These are phyloP conservation scores for Athelia sp. DNA, from an alignment of 1,284 basidiomycete genomes.

Conservation along the genomic window DNA sequence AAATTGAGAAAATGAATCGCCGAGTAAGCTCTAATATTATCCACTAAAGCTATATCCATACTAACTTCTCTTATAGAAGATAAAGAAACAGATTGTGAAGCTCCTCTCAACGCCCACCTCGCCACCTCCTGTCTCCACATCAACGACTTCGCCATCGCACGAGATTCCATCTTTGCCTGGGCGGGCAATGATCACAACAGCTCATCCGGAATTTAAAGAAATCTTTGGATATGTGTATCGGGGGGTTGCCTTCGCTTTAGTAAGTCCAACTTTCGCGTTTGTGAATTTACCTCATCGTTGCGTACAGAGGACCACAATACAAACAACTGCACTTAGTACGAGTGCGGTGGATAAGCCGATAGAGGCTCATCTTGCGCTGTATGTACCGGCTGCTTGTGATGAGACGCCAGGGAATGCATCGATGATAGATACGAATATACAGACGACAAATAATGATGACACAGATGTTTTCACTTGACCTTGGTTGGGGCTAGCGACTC, in stretches of 20 bases:
- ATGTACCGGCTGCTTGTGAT: constrained; percentile 19
- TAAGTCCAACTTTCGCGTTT: constrained; percentile 21
- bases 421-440: no score
- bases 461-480: no score
- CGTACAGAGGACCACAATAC: constrained; percentile 37
- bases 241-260: constrained; percentile 52
- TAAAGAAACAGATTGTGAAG: background rate
- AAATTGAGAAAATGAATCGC: constrained; percentile 38
- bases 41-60: background rate
- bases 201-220: constrained; percentile 59
- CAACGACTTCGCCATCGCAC: constrained; percentile 21
- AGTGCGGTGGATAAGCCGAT: constrained; percentile 32
- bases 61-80: background rate
- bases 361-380: constrained; percentile 42
- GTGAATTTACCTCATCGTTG: background rate
- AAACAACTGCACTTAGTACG: constrained; percentile 26
- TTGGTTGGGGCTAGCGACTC: no score
- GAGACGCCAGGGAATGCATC: no score
- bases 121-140: background rate
- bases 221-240: constrained; percentile 47
- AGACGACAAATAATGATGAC: no score
- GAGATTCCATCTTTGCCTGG: constrained; percentile 6
- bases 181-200: constrained; percentile 41
- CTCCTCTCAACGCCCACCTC: background rate
- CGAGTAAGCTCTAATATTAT: constrained; percentile 21